Evolutionary conservation across 2,329 filamentous ascomycete genomes (phyloP), one percentile per base, ranked within the genome.

Genomic region (Pseudogymnoascus sp.): DNA sequence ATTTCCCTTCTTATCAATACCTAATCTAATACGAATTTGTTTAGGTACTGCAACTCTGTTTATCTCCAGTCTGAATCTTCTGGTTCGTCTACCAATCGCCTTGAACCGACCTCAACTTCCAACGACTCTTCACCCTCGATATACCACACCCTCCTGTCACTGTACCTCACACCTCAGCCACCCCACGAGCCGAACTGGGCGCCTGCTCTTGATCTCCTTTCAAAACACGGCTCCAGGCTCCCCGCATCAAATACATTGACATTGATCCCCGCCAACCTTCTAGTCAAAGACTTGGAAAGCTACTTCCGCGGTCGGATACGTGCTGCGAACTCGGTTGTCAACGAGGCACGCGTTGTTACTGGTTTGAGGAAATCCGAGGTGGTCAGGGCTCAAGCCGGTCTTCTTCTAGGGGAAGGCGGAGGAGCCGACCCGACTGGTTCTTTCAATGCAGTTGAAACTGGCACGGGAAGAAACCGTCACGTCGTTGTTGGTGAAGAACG

Each of bases 241-340:
- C 93, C 95, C 0, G 92, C 94, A 0, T 85, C 86, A 4, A 93
- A 90, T 35, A 96, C 93, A 0, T 80, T 99, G 6, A 86, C 88
- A 18, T 81, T 99, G 21, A 92, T 99, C 48, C 94, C 94, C 0
- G 83, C 90, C 64, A 80, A 84, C 3, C 83, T 97, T 6, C 87
- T 91, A 0, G 85, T 97, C 6, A 79, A 82, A 37, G 84, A 94
- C 62, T 83, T 99, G 0, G 89, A 92, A 70, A 88, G 88, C 12
- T 99, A 99, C 75, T 97, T 99, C 79, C 85, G 87, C 37, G 92
- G 92, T 9, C 87, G 93, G 21, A 96, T 97, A 69, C 87, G 94
- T 18, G 86, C 87, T 9, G 91, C 91, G 60, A 97, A 92, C 69
- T 89, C 87, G 25, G 81, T 89, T 0, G 82, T 94, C 64, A 93